A percentile compares a stretch with the other conserved stretches of the same genome.
Conservation (phyloP, 306 rosid species). For the Crotalaria pallida region DNA sequence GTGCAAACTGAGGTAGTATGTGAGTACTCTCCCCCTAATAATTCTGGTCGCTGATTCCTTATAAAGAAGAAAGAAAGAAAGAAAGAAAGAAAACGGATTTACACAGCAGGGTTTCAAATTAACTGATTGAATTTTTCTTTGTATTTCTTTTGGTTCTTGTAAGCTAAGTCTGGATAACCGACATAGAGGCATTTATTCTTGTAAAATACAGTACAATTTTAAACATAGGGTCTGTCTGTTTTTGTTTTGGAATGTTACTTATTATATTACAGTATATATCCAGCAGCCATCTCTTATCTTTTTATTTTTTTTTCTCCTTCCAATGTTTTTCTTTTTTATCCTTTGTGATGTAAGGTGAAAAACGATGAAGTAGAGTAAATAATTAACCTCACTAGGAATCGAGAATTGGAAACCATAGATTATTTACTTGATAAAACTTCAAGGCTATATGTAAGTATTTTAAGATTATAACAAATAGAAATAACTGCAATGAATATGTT, state of each 20-base stretch:
- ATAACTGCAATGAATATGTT: no score
- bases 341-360: background rate
- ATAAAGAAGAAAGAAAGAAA: no score
- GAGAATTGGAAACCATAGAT: background rate
- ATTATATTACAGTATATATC: no score
- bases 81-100: background rate
- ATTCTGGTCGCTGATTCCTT: constrained; percentile 15
- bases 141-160: constrained; percentile 19
- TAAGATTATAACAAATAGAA: no score
- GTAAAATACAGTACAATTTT: constrained; percentile 13
- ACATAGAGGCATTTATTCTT: background rate
- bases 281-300: background rate
- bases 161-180: constrained; percentile 16
- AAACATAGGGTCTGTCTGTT: constrained; percentile 12
- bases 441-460: no score
- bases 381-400: background rate
- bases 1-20: constrained; percentile 86
- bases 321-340: background rate
- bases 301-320: background rate
- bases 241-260: constrained; percentile 1
- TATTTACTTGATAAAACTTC: background rate
- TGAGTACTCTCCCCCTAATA: constrained; percentile 80
- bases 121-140: constrained; percentile 19
- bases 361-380: background rate
- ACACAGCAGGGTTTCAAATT: constrained; percentile 14